Percentiles rank a stretch among this genome's conserved stretches.
Evolutionary conservation across 129 eudicot genomes (phyloP).

Genomic region (Rutidosis leptorrhynchoides): DNA sequence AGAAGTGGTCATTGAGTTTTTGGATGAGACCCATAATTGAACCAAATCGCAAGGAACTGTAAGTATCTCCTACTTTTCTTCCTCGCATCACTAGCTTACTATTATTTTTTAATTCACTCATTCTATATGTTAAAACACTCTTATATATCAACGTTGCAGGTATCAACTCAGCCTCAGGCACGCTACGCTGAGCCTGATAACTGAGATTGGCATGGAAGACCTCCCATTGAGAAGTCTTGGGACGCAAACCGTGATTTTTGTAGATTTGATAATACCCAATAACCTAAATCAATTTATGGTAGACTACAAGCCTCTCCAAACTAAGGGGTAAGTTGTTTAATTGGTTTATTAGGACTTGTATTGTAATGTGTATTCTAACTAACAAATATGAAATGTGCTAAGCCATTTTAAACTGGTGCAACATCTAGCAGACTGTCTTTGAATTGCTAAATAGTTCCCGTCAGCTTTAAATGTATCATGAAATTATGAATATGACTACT

Average conservation of each 20-base stretch:
- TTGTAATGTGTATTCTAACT: too few species aligned
- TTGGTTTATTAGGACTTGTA: too few species aligned
- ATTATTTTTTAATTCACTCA: background rate
- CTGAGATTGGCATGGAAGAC: constrained; percentile 94
- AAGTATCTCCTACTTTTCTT: too few species aligned
- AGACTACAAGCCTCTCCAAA: constrained; percentile 60
- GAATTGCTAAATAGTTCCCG: too few species aligned
- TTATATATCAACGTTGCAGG: constrained; percentile 30
- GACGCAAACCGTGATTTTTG: constrained; percentile 51
- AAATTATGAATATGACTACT: too few species aligned
- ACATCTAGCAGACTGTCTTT: too few species aligned
- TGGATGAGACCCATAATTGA: constrained; percentile 68
- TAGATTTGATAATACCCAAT: constrained; percentile 54
- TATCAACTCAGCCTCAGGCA: constrained; percentile 46
- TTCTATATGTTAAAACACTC: background rate
- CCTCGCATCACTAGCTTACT: too few species aligned
- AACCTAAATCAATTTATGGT: constrained; percentile 45
- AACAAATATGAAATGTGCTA: too few species aligned
- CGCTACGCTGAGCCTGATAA: constrained; percentile 86
- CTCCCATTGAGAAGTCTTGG: constrained; percentile 81
- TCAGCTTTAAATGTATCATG: too few species aligned
- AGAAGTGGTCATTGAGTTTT: constrained; percentile 71
- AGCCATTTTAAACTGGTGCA: too few species aligned
- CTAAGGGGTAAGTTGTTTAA: constrained; percentile 58
- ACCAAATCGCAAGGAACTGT: constrained; percentile 67